phyloP scores from a whole-genome alignment of 371 early-diverging fungal genomes.

The Apophysomyces sp. region DNA sequence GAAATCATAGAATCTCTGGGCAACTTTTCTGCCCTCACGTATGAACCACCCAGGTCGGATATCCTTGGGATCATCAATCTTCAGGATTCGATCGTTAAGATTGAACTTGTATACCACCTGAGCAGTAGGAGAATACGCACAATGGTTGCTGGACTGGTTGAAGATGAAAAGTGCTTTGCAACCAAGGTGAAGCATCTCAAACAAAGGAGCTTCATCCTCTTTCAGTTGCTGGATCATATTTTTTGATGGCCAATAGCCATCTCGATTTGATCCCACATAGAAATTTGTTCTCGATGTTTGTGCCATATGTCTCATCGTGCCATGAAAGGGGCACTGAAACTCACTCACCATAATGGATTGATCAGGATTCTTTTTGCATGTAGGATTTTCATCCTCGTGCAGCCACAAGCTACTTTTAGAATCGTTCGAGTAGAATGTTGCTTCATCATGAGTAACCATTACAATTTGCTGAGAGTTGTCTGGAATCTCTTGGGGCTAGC shows the following conservation, averaged over 20 bases:
- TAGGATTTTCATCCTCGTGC: neutral
- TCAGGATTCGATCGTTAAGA: neutral
- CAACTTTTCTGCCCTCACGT: neutral
- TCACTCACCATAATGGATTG: slow-evolving; percentile 7
- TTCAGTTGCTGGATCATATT: too few relatives aligned
- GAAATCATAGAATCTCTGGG: neutral
- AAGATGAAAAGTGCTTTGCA: slow-evolving; percentile 2
- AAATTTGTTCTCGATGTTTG: too few relatives aligned
- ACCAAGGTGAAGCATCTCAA: neutral
- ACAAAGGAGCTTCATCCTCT: neutral
- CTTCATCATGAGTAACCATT: slow-evolving; percentile 8
- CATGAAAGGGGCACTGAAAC: slow-evolving; percentile 3
- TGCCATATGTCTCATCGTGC: too few relatives aligned
- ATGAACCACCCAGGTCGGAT: neutral
- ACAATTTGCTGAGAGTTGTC: slow-evolving; percentile 2
- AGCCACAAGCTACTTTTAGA: neutral
- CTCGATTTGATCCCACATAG: too few relatives aligned
- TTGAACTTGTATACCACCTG: neutral
- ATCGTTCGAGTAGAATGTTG: slow-evolving; percentile 8
- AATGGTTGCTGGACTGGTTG: neutral
- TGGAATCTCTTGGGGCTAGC: too few relatives aligned
- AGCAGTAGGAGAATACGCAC: neutral
- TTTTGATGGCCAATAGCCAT: too few relatives aligned
- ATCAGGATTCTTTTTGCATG: slow-evolving; percentile 6
- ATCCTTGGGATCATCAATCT: neutral